phyloP scores from a whole-genome alignment of 2,329 filamentous ascomycete genomes.

The Pseudogymnoascus sp. region DNA sequence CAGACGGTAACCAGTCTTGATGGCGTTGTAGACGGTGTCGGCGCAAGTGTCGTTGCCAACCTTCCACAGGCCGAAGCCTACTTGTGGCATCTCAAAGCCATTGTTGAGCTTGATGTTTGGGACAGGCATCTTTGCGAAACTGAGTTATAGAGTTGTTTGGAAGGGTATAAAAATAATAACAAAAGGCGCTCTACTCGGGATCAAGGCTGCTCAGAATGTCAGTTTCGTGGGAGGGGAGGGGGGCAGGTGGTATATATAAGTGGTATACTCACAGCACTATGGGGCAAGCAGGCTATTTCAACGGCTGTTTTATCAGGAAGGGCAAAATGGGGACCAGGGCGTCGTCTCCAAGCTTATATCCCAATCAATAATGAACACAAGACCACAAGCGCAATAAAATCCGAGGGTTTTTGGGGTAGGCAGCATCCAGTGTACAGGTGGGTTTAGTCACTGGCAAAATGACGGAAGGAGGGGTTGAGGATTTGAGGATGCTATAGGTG shows the following conservation, averaged over 20 bases:
- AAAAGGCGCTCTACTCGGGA: background rate
- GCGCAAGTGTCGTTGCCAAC: conserved; percentile 57
- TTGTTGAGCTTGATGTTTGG: conserved; percentile 41
- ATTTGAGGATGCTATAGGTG: background rate
- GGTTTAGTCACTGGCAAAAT: conserved; percentile 11
- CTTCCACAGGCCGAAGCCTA: conserved; percentile 66
- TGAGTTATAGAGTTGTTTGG: background rate
- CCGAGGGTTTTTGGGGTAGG: background rate
- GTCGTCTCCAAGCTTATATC: conserved; percentile 1
- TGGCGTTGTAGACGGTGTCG: conserved; percentile 61
- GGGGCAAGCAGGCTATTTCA: conserved; percentile 10
- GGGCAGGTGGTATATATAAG: conserved; percentile 6
- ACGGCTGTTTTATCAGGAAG: background rate
- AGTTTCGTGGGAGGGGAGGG: background rate
- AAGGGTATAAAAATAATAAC: background rate
- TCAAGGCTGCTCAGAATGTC: background rate
- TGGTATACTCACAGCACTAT: conserved; percentile 3
- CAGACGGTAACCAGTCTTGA: conserved; percentile 54
- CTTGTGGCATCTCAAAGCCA: conserved; percentile 50
- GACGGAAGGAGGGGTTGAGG: conserved; percentile 7
- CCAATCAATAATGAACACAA: conserved; percentile 9
- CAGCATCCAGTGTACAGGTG: background rate
- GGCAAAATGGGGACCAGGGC: background rate
- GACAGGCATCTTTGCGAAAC: conserved; percentile 26
- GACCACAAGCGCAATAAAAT: background rate